Percentiles rank a stretch among this genome's conserved stretches.
phyloP scores from a whole-genome alignment of 495 filamentous ascomycete genomes.

The Delitschia confertaspora region DNA sequence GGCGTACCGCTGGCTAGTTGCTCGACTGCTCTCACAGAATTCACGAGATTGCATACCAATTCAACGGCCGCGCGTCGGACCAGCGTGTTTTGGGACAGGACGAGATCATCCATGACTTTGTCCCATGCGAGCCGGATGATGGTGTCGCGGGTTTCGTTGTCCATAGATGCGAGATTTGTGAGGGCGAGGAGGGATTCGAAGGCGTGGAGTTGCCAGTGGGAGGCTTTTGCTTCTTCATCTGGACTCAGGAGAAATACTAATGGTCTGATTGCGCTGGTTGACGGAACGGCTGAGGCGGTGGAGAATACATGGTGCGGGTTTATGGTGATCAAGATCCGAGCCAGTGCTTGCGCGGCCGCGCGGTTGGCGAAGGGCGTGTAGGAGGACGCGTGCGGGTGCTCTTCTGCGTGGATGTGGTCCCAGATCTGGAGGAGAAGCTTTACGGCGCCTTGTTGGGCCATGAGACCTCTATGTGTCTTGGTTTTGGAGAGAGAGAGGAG shows the following conservation, averaged over 20 bases:
- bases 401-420: conserved; percentile 39
- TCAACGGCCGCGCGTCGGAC: conserved; percentile 80
- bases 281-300: conserved; percentile 59
- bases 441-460: conserved; percentile 86
- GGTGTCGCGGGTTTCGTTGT: conserved; percentile 54
- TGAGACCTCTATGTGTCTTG: conserved; percentile 58
- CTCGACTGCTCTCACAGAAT: conserved; percentile 60
- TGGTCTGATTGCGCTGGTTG: conserved; percentile 69
- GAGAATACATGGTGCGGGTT: conserved; percentile 82
- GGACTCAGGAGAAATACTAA: conserved; percentile 60
- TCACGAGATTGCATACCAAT: conserved; percentile 85
- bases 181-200: conserved; percentile 88
- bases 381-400: conserved; percentile 1
- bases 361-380: conserved; percentile 36
- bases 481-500: conserved; percentile 65
- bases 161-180: conserved; percentile 80
- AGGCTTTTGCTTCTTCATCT: conserved; percentile 46
- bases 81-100: conserved; percentile 64
- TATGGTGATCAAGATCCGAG: conserved; percentile 83
- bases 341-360: conserved; percentile 72
- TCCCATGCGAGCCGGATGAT: conserved; percentile 67
- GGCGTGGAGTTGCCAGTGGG: conserved; percentile 65
- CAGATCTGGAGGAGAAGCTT: conserved; percentile 68
- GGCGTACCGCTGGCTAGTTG: conserved; percentile 65
- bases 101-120: conserved; percentile 62